Evolutionary conservation across 208 protist species (phyloP).

Genomic region (Trypanosomatidae sp.): DNA sequence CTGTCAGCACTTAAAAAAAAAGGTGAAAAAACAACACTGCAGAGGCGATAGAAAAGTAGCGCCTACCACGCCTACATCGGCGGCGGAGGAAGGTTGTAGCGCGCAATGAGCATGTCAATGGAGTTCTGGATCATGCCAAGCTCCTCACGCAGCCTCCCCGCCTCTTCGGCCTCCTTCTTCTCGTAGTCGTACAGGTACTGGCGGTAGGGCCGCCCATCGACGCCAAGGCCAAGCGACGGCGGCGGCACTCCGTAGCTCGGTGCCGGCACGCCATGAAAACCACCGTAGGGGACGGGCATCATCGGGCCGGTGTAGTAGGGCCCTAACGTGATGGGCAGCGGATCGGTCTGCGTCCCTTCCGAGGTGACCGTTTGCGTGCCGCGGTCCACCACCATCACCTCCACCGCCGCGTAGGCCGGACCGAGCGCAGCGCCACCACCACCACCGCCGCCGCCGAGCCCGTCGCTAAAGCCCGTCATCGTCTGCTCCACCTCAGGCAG

Average conservation of each 20-base stretch:
- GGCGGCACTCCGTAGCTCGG: constrained; percentile 1
- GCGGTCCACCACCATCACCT: constrained; percentile 83
- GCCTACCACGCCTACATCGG: no score
- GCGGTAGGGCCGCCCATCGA: constrained; percentile 36
- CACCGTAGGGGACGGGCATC: no score
- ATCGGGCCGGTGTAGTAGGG: constrained; percentile 15
- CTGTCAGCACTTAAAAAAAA: no score
- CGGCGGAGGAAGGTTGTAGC: constrained; percentile 83
- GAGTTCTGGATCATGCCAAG: constrained; percentile 75
- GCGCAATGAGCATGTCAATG: constrained; percentile 83
- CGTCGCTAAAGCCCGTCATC: constrained; percentile 11
- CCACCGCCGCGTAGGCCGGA: constrained; percentile 37
- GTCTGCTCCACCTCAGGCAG: constrained; percentile 24
- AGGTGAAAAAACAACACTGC: no score
- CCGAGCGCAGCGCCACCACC: no score
- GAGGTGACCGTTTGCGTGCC: constrained; percentile 81
- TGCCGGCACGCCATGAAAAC: no score
- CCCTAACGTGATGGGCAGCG: constrained; percentile 29
- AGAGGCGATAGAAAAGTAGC: no score
- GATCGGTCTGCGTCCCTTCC: constrained; percentile 71
- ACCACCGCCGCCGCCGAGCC: no score
- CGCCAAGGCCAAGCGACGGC: constrained; percentile 8
- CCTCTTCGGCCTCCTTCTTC: constrained; percentile 16
- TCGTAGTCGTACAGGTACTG: constrained; percentile 35
- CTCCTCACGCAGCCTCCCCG: constrained; percentile 47